phyloP scores from a whole-genome alignment of 208 protist species.

The Phytomonas francai region DNA sequence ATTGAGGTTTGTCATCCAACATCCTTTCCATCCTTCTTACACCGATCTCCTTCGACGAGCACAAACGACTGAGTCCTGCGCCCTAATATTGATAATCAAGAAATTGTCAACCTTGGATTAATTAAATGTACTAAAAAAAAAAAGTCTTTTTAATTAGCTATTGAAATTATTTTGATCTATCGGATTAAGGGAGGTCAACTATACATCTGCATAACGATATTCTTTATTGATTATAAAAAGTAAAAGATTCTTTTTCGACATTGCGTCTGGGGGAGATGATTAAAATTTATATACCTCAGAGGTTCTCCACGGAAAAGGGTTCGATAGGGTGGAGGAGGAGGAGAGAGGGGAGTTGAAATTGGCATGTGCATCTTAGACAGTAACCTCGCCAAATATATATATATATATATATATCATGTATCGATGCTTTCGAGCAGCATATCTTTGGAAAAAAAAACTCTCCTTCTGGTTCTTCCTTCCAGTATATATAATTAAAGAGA shows the following conservation, averaged over 20 bases:
- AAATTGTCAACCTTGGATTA: conserved; percentile 35
- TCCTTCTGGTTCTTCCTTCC: background rate
- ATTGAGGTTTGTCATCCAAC: conserved; percentile 21
- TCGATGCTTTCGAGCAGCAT: background rate
- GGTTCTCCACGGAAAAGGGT: too few relatives aligned
- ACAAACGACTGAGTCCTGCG: conserved; percentile 51
- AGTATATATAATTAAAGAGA: conserved; percentile 2
- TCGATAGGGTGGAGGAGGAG: background rate
- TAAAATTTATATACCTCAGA: too few relatives aligned
- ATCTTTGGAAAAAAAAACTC: background rate
- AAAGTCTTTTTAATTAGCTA: conserved; percentile 1
- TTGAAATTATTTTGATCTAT: background rate
- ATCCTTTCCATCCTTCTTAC: conserved; percentile 39
- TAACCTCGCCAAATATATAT: background rate
- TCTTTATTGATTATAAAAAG: background rate
- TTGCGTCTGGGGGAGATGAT: too few relatives aligned
- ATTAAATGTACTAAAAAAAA: conserved; percentile 1
- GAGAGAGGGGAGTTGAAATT: background rate
- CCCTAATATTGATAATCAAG: conserved; percentile 56
- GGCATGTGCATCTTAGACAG: background rate
- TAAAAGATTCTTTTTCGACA: background rate
- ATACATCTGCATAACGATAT: background rate
- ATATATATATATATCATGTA: background rate
- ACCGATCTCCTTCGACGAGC: conserved; percentile 24
- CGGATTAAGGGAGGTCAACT: background rate